Base-by-base conservation (phyloP, 2,329 filamentous ascomycete genomes). In the Diplodia intermedia region DNA sequence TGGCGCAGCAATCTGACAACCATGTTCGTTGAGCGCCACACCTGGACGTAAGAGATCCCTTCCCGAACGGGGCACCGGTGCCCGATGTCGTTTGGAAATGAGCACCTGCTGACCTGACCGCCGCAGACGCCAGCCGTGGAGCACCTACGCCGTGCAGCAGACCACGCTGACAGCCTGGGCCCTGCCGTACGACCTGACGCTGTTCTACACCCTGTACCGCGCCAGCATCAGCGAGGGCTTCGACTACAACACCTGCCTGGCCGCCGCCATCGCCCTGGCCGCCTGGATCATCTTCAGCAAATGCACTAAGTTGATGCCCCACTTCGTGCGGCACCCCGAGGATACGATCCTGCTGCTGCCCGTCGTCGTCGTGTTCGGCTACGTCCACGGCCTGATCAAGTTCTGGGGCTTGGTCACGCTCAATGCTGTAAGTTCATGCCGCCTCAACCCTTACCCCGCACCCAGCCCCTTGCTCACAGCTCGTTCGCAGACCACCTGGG, bases 1-100 rank as follows among this genome's bases (percentile, higher is more conserved):
- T 98, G 94, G 94, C 87, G 94, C 77, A 97, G 93, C 83, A 98
- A 98, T 80, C 90, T 93, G 80, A 97, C 93, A 65, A 97, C 93
- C 79, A 85, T 97, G 76, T 86, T 94, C 71, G 88, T 88, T 71
- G 94, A 97, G 81, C 85, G 90, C 77, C 87, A 93, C 76, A 92
- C 97, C 75, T 93, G 91, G 89, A 89, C 82, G 94, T 97, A 86
- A 90, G 93, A 89, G 36, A 50, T 43, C 52, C 60, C 60, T 63
- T 66, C 61, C 47, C 57, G 26, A 62, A 50, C 57, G 36, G 57
- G 60, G 31, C 54, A 63, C 49, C 38, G 47, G 20, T 40, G 40
- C 57, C 57, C 57, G 57, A 62, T 52, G 33, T 36, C 50, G 60
- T 23, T 38, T 62, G 56, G 3, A 49, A 8, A n/a, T 29, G 54